Percentiles rank a stretch among this genome's conserved stretches.
Conservation (phyloP, 2,329 filamentous ascomycete genomes). For the Pseudodiploospora longispora region DNA sequence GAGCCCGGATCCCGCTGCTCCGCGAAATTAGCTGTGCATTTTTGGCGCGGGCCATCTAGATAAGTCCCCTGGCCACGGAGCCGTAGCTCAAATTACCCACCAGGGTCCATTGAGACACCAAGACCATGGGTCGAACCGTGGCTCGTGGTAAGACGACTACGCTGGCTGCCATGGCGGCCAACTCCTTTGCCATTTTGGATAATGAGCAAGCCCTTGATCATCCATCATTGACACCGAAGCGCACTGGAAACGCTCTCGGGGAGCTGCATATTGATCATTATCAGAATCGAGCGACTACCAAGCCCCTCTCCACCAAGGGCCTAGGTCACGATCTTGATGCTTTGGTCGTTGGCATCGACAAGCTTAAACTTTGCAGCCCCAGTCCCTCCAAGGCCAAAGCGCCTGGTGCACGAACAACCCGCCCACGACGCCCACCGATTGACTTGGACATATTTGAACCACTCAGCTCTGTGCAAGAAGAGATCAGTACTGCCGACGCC, state of each 20-base stretch:
- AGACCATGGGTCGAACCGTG: slow-evolving; percentile 4
- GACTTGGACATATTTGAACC: slow-evolving; percentile 26
- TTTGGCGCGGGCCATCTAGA: slow-evolving; percentile 4
- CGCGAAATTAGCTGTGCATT: slow-evolving; percentile 12
- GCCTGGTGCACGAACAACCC: slow-evolving; percentile 13
- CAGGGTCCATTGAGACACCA: neutral
- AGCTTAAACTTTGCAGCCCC: slow-evolving; percentile 7
- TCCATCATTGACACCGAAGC: neutral
- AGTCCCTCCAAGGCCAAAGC: slow-evolving; percentile 7
- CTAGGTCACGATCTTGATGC: slow-evolving; percentile 10
- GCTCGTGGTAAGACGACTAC: neutral
- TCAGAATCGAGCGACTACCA: slow-evolving; percentile 11
- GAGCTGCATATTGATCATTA: slow-evolving; percentile 18
- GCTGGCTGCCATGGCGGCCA: neutral
- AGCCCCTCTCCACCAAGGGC: slow-evolving; percentile 5
- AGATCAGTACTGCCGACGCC: slow-evolving; percentile 8
- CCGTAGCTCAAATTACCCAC: slow-evolving; percentile 2
- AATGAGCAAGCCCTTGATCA: slow-evolving; percentile 5
- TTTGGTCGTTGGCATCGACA: slow-evolving; percentile 3
- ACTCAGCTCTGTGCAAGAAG: slow-evolving; percentile 23
- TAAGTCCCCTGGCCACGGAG: slow-evolving; percentile 7
- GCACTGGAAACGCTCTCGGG: slow-evolving; percentile 16
- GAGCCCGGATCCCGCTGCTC: slow-evolving; percentile 7
- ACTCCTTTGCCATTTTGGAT: slow-evolving; percentile 7
- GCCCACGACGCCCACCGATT: slow-evolving; percentile 21